Conservation (phyloP, 106 monocot genomes). For the Amphibolis antarctica region DNA sequence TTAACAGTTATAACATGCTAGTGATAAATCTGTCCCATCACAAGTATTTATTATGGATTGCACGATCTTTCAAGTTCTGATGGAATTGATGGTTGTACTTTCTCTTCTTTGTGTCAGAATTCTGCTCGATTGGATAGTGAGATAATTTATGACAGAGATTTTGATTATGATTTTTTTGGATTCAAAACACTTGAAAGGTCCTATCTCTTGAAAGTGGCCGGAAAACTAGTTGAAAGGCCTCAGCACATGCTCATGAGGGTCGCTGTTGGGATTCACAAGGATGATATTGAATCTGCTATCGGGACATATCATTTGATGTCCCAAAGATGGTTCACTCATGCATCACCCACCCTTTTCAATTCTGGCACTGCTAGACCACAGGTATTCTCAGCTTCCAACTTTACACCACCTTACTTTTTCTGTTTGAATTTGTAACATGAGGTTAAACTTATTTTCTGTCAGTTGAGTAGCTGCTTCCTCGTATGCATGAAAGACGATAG, state of each 20-base stretch:
- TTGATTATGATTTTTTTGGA: conserved; percentile 97
- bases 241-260: conserved; percentile 99
- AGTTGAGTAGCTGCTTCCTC: conserved; percentile 96
- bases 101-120: conserved; percentile 40
- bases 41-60: too few species aligned
- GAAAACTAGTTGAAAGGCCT: conserved; percentile 82
- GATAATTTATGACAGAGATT: conserved; percentile 91
- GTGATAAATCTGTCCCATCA: too few species aligned
- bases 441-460: conserved; percentile 4
- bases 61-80: background rate
- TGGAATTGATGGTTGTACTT: background rate
- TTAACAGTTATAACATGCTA: too few species aligned
- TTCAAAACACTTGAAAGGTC: conserved; percentile 97
- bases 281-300: conserved; percentile 72
- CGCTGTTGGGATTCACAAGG: conserved; percentile 89
- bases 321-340: conserved; percentile 97
- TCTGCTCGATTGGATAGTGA: conserved; percentile 79
- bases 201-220: conserved; percentile 75
- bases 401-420: background rate
- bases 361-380: conserved; percentile 87
- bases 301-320: conserved; percentile 94
- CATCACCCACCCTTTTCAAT: conserved; percentile 93
- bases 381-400: conserved; percentile 13
- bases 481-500: conserved; percentile 97
- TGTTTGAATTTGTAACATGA: background rate